These are phyloP conservation scores for Pythium phragmitis DNA, from an alignment of 352 stramenopile genomes.

Conservation along the genomic window DNA sequence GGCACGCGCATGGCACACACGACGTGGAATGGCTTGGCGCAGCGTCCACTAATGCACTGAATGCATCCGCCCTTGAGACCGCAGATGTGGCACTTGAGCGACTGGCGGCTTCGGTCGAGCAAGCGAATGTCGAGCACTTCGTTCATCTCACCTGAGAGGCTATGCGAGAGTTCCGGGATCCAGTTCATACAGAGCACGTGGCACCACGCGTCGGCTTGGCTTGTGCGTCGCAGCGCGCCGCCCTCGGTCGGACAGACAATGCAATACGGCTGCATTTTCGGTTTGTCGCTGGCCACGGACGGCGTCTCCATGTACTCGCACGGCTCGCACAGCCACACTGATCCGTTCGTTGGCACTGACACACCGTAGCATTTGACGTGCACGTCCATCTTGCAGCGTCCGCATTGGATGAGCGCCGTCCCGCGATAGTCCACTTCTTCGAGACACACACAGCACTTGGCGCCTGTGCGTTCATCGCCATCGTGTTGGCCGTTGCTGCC, in stretches of 20 bases:
- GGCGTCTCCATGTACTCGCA: constrained; percentile 41
- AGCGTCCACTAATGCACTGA: constrained; percentile 85
- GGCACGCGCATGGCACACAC: constrained; percentile 75
- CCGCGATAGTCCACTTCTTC: constrained; percentile 59
- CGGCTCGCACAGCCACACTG: constrained; percentile 66
- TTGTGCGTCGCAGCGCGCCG: constrained; percentile 69
- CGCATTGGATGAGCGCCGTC: constrained; percentile 63
- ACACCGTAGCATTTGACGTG: constrained; percentile 82
- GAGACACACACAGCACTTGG: constrained; percentile 73
- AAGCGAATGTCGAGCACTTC: constrained; percentile 61
- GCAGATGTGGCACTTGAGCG: constrained; percentile 80
- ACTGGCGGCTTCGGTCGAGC: constrained; percentile 67
- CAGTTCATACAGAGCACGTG: constrained; percentile 87
- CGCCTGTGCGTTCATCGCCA: neutral
- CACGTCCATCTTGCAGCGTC: constrained; percentile 56
- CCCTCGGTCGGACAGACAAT: constrained; percentile 67
- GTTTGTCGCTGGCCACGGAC: neutral
- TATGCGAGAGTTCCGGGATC: constrained; percentile 86
- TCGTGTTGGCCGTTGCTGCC: neutral
- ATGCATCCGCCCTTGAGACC: constrained; percentile 81
- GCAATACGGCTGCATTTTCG: constrained; percentile 45
- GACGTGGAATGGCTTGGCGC: constrained; percentile 80
- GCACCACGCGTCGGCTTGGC: constrained; percentile 60
- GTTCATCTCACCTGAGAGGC: constrained; percentile 51
- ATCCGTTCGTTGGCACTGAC: constrained; percentile 36